These are phyloP conservation scores for Quercus glauca DNA, from an alignment of 306 rosid species.

Conservation along the genomic window DNA sequence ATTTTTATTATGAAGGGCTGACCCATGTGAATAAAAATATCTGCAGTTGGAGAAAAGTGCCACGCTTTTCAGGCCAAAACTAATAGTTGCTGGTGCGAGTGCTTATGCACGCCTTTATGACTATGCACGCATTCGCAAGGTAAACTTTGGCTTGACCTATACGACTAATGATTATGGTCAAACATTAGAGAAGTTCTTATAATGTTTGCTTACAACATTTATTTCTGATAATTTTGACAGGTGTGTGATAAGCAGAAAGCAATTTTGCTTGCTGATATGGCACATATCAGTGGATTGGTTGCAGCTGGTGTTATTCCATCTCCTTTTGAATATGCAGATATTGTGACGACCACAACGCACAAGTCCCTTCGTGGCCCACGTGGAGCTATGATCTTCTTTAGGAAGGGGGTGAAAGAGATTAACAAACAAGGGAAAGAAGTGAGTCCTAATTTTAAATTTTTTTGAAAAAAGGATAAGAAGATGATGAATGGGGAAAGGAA, in stretches of 20 bases:
- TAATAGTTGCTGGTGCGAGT: slow-evolving; percentile 97
- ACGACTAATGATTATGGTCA: not conserved
- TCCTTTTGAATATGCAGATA: slow-evolving; percentile 83
- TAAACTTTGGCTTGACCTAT: slow-evolving; percentile 21
- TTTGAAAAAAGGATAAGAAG: not conserved
- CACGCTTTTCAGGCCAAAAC: slow-evolving; percentile 81
- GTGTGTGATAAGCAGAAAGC: slow-evolving; percentile 91
- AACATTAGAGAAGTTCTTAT: slow-evolving; percentile 1
- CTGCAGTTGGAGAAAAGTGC: slow-evolving; percentile 83
- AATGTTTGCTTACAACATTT: not conserved
- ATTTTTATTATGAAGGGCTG: not conserved
- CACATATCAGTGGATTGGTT: slow-evolving; percentile 94
- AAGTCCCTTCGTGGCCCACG: slow-evolving; percentile 98
- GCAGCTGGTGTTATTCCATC: slow-evolving; percentile 97
- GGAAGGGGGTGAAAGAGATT: slow-evolving; percentile 83
- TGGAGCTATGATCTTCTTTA: slow-evolving; percentile 94
- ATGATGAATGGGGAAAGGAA: not conserved
- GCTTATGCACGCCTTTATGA: slow-evolving; percentile 96
- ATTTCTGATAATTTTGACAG: slow-evolving; percentile 39
- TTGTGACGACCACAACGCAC: slow-evolving; percentile 92
- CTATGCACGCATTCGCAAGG: slow-evolving; percentile 90
- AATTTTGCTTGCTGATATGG: slow-evolving; percentile 92
- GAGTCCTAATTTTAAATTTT: slow-evolving; percentile 33
- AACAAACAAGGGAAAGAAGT: slow-evolving; percentile 95
- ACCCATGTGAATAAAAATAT: slow-evolving; percentile 15